Percentiles rank a stretch among this genome's conserved stretches.
These are phyloP conservation scores for Talaromyces amestolkiae DNA, from an alignment of 2,329 filamentous ascomycete genomes.

Conservation along the genomic window DNA sequence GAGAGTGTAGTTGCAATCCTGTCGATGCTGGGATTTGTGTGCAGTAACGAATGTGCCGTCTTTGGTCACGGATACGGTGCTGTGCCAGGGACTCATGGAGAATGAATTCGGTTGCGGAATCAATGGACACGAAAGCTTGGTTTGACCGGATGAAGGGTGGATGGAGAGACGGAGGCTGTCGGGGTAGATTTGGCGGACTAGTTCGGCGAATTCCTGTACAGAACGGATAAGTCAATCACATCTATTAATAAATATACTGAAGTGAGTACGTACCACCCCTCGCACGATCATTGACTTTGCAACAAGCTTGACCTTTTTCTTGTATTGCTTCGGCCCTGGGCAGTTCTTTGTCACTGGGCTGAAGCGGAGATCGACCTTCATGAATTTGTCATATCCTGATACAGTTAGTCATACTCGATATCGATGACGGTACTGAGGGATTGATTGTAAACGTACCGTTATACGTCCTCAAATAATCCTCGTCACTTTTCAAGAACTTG, in stretches of 20 bases:
- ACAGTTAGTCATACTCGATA: neutral
- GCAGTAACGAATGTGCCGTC: constrained; percentile 28
- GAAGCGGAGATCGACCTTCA: constrained; percentile 11
- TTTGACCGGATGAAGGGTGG: constrained; percentile 29
- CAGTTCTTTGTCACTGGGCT: constrained; percentile 9
- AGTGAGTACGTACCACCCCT: neutral
- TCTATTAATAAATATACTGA: too few species aligned
- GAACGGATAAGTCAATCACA: too few species aligned
- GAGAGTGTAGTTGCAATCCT: constrained; percentile 42
- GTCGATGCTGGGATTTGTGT: constrained; percentile 28
- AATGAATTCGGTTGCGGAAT: constrained; percentile 26
- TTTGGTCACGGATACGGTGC: constrained; percentile 32
- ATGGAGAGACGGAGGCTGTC: constrained; percentile 33
- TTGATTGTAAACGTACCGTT: neutral
- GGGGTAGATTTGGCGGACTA: constrained; percentile 28
- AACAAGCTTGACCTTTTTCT: constrained; percentile 6
- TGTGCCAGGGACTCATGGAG: constrained; percentile 36
- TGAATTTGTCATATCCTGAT: constrained; percentile 8
- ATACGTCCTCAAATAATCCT: constrained; percentile 6
- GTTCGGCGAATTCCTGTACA: constrained; percentile 26
- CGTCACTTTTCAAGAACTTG: constrained; percentile 2
- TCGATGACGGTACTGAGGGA: neutral
- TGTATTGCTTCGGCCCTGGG: constrained; percentile 7
- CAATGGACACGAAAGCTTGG: constrained; percentile 29
- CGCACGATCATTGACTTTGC: constrained; percentile 12